Evolutionary conservation across 805 yeast species (phyloP).

Genomic region (Wickerhamiella sorbophila): DNA sequence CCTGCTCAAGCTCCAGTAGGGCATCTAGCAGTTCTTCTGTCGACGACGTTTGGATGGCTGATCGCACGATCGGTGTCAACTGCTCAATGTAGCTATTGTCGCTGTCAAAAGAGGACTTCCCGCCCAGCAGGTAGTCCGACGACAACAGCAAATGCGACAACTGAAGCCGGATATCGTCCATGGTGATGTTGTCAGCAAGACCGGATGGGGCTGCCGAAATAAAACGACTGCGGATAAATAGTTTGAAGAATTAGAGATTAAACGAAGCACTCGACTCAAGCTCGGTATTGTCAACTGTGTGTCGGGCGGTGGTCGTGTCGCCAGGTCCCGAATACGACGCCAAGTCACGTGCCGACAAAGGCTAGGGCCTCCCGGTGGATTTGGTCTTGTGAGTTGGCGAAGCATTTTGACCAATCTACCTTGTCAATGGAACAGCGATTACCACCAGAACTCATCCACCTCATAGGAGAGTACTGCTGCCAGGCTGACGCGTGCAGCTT

Average conservation of each 20-base stretch:
- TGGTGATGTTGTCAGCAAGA: background rate
- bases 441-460: slow-evolving; percentile 20
- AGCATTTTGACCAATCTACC: background rate
- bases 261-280: background rate
- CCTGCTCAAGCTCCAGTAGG: slow-evolving; percentile 42
- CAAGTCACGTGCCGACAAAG: no score
- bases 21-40: slow-evolving; percentile 42
- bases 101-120: background rate
- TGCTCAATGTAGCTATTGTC: slow-evolving; percentile 44
- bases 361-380: background rate
- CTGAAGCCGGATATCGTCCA: slow-evolving; percentile 15
- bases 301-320: background rate
- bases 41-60: slow-evolving; percentile 41
- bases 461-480: slow-evolving; percentile 18
- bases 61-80: slow-evolving; percentile 58
- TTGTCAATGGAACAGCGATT: slow-evolving; percentile 9
- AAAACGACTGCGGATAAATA: background rate
- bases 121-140: slow-evolving; percentile 7
- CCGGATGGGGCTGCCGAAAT: background rate
- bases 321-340: no score
- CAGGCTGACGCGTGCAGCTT: slow-evolving; percentile 25
- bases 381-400: background rate
- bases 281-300: background rate
- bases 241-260: background rate
- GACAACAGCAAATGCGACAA: slow-evolving; percentile 12